Base-by-base conservation (phyloP, 176 grass and related monocot species). In the Oryza nivara region DNA sequence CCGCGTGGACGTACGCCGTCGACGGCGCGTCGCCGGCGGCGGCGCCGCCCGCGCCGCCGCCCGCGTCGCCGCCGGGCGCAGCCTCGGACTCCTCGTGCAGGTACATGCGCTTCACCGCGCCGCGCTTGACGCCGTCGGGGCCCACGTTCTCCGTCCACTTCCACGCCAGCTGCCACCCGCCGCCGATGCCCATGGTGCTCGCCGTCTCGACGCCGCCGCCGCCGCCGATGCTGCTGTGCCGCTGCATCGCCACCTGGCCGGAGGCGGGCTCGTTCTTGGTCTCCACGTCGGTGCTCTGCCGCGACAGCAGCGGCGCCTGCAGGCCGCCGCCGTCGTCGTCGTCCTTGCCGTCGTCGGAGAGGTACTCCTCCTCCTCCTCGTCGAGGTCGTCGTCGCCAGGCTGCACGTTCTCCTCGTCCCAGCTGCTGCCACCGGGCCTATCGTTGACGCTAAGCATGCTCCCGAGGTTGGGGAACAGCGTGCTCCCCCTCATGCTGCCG, bases 91-190 rank as follows among this genome's bases (percentile, higher is more conserved):
- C 91, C 79, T 98, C 92, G 83, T 87, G 89, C 83, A 98, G 77
- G 79, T 95, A 98, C 78, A 98, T 94, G 70, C 93, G 86, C 80
- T 98, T 98, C 10, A 92, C 85, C 7, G 38, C 74, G 7, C 92
- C 87, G 56, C 87, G 86, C 43, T 65, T 85, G 5, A 72, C 74
- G 49, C 92, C 92, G 20, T 97, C 91, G 1, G 68, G 11, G 0
- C 85, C 84, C 2, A 88, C 86, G 30, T 83, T 86, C 61, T 92
- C 89, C 0, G 86, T 87, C 92, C 90, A 91, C 76, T 98, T 93
- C 92, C 92, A 98, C 19, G 92, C 95, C 25, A 98, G 85, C 81
- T 98, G 93, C 92, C 96, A 98, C 0, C 96, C 96, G 13, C 92
- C 96, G 1, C 93, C 96, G 76, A 98, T 98, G 34, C 95, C 95